phyloP scores from a whole-genome alignment of 257 asterid genomes.

The Primulina huaijiensis region DNA sequence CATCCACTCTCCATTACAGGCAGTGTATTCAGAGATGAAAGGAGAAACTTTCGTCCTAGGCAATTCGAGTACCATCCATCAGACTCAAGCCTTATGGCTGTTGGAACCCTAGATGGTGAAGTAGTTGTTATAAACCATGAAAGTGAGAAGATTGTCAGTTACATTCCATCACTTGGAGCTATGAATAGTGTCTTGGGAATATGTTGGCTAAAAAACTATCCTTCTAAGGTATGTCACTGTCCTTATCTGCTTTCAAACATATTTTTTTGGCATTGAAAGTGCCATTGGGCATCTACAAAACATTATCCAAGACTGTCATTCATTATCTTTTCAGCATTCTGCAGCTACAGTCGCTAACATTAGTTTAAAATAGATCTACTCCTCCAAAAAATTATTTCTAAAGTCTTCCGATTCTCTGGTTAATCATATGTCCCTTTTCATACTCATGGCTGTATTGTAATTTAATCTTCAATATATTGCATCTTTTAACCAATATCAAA shows the following conservation, averaged over 20 bases:
- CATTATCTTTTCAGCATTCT: background rate
- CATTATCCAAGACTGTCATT: background rate
- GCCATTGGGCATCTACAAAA: constrained; percentile 12
- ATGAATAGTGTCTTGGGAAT: constrained; percentile 84
- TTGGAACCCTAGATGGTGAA: constrained; percentile 93
- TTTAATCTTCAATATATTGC: constrained; percentile 6
- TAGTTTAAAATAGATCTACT: background rate
- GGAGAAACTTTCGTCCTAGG: constrained; percentile 76
- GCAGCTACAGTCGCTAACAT: constrained; percentile 9
- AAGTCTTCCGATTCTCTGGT: background rate
- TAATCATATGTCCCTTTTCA: background rate
- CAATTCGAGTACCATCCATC: constrained; percentile 96
- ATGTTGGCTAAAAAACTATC: constrained; percentile 82
- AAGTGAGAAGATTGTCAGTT: constrained; percentile 64
- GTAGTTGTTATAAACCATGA: constrained; percentile 82
- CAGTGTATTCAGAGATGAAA: constrained; percentile 51
- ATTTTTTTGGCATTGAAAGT: constrained; percentile 10
- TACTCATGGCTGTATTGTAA: constrained; percentile 3
- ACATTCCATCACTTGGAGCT: constrained; percentile 83
- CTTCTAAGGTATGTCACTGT: constrained; percentile 62
- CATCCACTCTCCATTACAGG: constrained; percentile 57
- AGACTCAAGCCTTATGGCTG: constrained; percentile 89
- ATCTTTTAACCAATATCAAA: background rate
- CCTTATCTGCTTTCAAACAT: background rate
- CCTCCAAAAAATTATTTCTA: background rate